phyloP scores from a whole-genome alignment of 352 stramenopile species.

The Globisporangium lucens region DNA sequence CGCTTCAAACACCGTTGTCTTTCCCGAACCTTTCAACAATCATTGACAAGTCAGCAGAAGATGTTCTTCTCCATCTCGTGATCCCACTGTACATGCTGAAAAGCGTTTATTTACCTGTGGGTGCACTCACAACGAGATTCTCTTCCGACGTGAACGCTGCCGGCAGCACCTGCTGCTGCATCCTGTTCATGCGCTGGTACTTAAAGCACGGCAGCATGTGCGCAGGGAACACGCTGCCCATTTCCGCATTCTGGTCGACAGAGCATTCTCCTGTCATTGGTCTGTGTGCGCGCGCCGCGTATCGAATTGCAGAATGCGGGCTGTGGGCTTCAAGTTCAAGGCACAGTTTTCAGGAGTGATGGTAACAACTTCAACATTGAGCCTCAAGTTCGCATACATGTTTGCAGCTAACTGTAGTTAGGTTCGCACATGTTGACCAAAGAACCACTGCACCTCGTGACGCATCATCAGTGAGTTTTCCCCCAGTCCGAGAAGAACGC shows the following conservation, averaged over 20 bases:
- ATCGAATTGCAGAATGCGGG: conserved; percentile 15
- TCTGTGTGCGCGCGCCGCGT: background rate
- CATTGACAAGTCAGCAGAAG: background rate
- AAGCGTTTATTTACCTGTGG: conserved; percentile 27
- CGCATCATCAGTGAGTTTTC: too few species aligned
- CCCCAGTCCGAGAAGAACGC: too few species aligned
- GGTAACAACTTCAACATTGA: conserved; percentile 36
- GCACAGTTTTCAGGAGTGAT: conserved; percentile 34
- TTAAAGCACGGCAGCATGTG: conserved; percentile 39
- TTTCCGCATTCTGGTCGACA: conserved; percentile 5
- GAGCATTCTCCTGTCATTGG: conserved; percentile 4
- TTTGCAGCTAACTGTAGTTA: background rate
- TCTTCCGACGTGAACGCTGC: conserved; percentile 24
- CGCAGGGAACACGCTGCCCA: conserved; percentile 32
- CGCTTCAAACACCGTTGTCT: conserved; percentile 44
- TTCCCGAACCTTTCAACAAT: conserved; percentile 33
- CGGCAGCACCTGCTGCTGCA: conserved; percentile 41
- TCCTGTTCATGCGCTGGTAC: conserved; percentile 37
- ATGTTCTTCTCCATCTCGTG: background rate
- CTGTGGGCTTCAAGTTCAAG: background rate
- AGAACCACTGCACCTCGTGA: too few species aligned
- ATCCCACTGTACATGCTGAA: background rate
- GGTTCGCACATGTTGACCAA: background rate
- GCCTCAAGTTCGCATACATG: conserved; percentile 1
- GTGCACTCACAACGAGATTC: conserved; percentile 45